These are phyloP conservation scores for Lepidium africanum DNA, from an alignment of 345 rosid genomes.

Conservation along the genomic window DNA sequence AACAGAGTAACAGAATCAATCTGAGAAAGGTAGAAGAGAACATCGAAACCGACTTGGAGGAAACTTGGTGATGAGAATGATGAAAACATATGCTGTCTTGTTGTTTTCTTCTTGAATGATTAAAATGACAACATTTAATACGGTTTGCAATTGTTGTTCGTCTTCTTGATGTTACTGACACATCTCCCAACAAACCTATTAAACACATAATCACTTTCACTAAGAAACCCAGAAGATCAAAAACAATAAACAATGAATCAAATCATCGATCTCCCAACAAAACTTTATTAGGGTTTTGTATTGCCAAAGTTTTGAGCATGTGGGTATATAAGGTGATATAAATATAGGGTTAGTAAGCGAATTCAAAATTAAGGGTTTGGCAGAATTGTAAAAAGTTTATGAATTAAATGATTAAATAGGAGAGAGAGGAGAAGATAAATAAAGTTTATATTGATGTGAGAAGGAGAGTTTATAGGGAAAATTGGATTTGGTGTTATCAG, in stretches of 20 bases:
- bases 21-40: constrained; percentile 33
- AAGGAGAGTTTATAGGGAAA: constrained; percentile 7
- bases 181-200: constrained; percentile 34
- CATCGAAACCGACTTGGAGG: constrained; percentile 32
- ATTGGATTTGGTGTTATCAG: constrained; percentile 22
- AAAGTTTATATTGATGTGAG: background rate
- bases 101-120: constrained; percentile 46
- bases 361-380: constrained; percentile 9
- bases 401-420: background rate
- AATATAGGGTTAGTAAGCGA: constrained; percentile 47
- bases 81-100: constrained; percentile 28
- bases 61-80: constrained; percentile 29
- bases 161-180: constrained; percentile 34
- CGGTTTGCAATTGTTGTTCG: constrained; percentile 26
- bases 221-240: constrained; percentile 25
- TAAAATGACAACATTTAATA: constrained; percentile 46
- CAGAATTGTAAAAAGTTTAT: background rate
- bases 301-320: constrained; percentile 55
- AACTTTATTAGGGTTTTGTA: constrained; percentile 33
- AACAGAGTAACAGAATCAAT: constrained; percentile 40
- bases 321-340: constrained; percentile 49
- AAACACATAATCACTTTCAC: constrained; percentile 33
- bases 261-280: constrained; percentile 1
- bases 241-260: constrained; percentile 22
- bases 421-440: background rate